Evolutionary conservation across 768 basidiomycete species (phyloP).

Genomic region (Imleria badia): DNA sequence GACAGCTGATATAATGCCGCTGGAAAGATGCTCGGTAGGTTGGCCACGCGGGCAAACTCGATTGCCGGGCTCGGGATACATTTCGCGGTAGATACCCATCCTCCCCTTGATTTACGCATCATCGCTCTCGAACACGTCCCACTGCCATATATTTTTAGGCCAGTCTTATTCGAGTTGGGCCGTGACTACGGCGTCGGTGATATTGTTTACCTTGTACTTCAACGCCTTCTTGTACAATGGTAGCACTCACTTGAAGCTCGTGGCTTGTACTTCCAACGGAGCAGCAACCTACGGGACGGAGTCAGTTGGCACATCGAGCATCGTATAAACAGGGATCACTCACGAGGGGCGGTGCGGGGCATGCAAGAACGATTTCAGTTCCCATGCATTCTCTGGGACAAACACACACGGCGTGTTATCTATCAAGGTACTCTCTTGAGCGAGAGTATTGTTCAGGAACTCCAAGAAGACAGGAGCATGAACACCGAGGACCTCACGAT

Average conservation of each 20-base stretch:
- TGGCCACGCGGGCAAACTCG: neutral
- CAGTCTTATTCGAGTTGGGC: neutral
- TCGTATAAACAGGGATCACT: neutral
- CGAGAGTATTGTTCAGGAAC: neutral
- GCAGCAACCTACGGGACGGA: neutral
- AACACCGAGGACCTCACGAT: too few species aligned
- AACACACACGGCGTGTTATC: neutral
- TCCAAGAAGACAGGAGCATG: neutral
- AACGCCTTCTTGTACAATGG: neutral
- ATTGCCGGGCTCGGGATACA: neutral
- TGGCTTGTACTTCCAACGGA: too few species aligned
- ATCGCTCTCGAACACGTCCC: too few species aligned
- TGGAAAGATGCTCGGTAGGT: neutral
- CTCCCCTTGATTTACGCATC: too few species aligned
- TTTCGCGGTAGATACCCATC: too few species aligned
- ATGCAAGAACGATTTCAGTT: too few species aligned
- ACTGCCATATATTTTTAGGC: too few species aligned
- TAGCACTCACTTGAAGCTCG: too few species aligned
- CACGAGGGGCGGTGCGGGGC: neutral
- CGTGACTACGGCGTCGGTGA: neutral
- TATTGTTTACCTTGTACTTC: neutral
- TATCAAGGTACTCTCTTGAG: neutral
- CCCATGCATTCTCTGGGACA: too few species aligned
- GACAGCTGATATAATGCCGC: neutral
- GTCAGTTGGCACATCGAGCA: neutral